Evolutionary conservation across 495 filamentous ascomycete genomes (phyloP).

Genomic region (Sordaria brevicollis): DNA sequence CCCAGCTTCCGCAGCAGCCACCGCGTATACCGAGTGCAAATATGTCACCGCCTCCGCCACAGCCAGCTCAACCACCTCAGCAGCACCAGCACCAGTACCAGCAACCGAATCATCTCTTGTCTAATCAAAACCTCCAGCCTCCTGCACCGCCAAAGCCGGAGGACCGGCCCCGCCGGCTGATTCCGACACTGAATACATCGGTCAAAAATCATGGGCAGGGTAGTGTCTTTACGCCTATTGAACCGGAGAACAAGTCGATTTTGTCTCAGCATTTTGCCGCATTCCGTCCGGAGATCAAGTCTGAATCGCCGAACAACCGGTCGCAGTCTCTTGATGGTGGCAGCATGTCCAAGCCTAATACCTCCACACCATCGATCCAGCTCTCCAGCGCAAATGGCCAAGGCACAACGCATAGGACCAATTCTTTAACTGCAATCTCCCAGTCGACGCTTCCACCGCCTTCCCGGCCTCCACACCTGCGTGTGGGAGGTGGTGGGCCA

Average conservation of each 20-base stretch:
- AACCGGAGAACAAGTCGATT: slow-evolving; percentile 72
- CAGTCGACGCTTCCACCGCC: slow-evolving; percentile 52
- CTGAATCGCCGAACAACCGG: slow-evolving; percentile 35
- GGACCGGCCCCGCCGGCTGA: slow-evolving; percentile 21
- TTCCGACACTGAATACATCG: slow-evolving; percentile 34
- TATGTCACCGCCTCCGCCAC: slow-evolving; percentile 24
- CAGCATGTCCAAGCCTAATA: slow-evolving; percentile 33
- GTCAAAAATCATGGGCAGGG: slow-evolving; percentile 67
- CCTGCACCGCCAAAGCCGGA: slow-evolving; percentile 38
- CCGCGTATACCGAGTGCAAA: slow-evolving; percentile 21
- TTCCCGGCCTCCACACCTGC: slow-evolving; percentile 60
- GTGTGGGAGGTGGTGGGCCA: slow-evolving; percentile 47
- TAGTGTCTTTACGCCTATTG: slow-evolving; percentile 95
- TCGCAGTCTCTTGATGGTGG: slow-evolving; percentile 58
- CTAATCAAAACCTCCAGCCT: slow-evolving; percentile 22
- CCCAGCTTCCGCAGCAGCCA: slow-evolving; percentile 28
- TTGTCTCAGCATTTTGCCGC: slow-evolving; percentile 74
- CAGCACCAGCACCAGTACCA: slow-evolving; percentile 24
- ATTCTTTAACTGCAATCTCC: slow-evolving; percentile 46
- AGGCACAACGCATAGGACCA: slow-evolving; percentile 31
- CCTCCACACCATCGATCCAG: slow-evolving; percentile 42
- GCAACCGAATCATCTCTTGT: slow-evolving; percentile 14
- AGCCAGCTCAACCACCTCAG: slow-evolving; percentile 9
- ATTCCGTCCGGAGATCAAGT: slow-evolving; percentile 33
- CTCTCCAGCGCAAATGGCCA: slow-evolving; percentile 32